Conservation (phyloP, 257 asterid species). For the Schizonepeta tenuifolia region DNA sequence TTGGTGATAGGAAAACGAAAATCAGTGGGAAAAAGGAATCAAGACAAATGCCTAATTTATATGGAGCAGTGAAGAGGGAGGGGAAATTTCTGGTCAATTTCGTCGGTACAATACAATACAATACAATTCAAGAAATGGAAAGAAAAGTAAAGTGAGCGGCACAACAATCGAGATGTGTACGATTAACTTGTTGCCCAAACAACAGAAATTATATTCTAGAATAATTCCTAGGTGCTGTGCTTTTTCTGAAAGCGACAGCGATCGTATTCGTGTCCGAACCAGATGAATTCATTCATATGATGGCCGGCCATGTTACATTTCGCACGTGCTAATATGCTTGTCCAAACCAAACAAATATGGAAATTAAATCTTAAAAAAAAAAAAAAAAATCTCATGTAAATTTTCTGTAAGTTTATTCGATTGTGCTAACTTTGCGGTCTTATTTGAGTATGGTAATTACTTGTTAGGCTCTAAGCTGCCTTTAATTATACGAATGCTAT, state of each 20-base stretch:
- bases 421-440: no score
- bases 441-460: no score
- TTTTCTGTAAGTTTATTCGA: no score
- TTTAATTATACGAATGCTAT: no score
- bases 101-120: not conserved
- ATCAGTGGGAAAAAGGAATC: not conserved
- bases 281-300: not conserved
- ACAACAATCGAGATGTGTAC: not conserved
- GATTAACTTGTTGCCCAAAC: slow-evolving; percentile 25
- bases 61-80: not conserved
- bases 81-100: slow-evolving; percentile 14
- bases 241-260: not conserved
- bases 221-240: not conserved
- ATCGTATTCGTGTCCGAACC: not conserved
- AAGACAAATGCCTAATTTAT: not conserved
- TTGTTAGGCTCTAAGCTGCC: no score
- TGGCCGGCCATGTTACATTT: not conserved
- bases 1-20: slow-evolving; percentile 15
- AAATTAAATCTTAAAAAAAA: not conserved
- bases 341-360: not conserved
- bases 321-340: not conserved
- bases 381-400: not conserved
- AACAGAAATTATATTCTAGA: not conserved
- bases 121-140: not conserved
- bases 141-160: not conserved